These are phyloP conservation scores for Fusarium oxysporum DNA, from an alignment of 2,329 filamentous ascomycete genomes.

Conservation along the genomic window DNA sequence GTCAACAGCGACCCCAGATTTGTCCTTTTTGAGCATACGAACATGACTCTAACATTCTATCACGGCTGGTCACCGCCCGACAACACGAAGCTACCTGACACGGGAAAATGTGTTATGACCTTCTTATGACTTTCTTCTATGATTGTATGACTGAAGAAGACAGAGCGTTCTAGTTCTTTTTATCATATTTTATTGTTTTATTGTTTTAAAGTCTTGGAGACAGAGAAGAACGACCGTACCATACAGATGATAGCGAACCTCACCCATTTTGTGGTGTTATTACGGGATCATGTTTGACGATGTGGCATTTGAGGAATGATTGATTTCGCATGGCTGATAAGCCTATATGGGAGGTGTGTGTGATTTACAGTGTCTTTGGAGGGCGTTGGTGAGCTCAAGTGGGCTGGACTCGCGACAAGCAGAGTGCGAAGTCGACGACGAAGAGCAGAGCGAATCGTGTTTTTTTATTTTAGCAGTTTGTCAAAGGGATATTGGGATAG, in stretches of 20 bases:
- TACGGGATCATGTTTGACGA: conserved; percentile 50
- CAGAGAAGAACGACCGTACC: conserved; percentile 32
- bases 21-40: conserved; percentile 44
- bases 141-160: conserved; percentile 59
- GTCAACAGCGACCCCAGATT: conserved; percentile 46
- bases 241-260: conserved; percentile 42
- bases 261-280: conserved; percentile 40
- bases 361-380: conserved; percentile 37
- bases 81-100: conserved; percentile 49
- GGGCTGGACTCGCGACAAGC: conserved; percentile 43
- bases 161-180: conserved; percentile 46
- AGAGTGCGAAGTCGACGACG: conserved; percentile 25
- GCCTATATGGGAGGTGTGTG: conserved; percentile 44
- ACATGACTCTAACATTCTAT: conserved; percentile 47
- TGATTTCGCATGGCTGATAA: conserved; percentile 44
- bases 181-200: conserved; percentile 40
- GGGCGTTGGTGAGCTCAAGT: conserved; percentile 49
- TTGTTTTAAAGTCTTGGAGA: conserved; percentile 26
- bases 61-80: conserved; percentile 50
- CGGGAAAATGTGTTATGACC: conserved; percentile 53
- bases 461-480: conserved; percentile 41
- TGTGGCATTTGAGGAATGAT: conserved; percentile 46
- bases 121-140: conserved; percentile 54
- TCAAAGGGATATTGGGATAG: conserved; percentile 39
- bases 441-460: conserved; percentile 43